Evolutionary conservation across 2,329 filamentous ascomycete genomes (phyloP).

Genomic region (Xylaria arbuscula): DNA sequence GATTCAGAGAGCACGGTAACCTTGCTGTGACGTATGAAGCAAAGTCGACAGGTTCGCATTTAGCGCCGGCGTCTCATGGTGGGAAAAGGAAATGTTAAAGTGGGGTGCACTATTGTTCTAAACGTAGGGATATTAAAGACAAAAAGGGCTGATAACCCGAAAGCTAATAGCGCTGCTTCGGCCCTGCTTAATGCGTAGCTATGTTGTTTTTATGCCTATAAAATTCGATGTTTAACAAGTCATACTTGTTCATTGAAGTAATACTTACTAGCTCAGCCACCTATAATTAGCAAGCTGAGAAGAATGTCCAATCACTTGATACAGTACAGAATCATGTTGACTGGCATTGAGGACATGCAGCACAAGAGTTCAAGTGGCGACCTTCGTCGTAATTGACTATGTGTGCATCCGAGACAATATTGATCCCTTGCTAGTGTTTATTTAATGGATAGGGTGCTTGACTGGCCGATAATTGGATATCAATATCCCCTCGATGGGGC

Average conservation of each 20-base stretch:
- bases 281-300: not conserved
- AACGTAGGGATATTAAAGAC: not conserved
- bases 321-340: not conserved
- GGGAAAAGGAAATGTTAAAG: not conserved
- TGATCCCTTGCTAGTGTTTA: slow-evolving; percentile 3
- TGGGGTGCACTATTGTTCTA: not conserved
- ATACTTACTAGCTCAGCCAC: not conserved
- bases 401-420: not conserved
- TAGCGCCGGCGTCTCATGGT: not conserved
- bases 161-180: not conserved
- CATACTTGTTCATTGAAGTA: not conserved
- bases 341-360: not conserved
- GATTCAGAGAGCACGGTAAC: not conserved
- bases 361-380: not conserved
- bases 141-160: not conserved
- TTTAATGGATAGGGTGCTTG: not conserved
- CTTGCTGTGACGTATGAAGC: not conserved
- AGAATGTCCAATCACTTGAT: not conserved
- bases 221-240: not conserved
- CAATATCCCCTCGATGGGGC: not conserved
- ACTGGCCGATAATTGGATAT: slow-evolving; percentile 2
- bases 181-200: no score
- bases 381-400: not conserved
- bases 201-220: not conserved
- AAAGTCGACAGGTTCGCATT: not conserved